Evolutionary conservation across 2,329 filamentous ascomycete genomes (phyloP).

Genomic region (Sporothrix inflata): DNA sequence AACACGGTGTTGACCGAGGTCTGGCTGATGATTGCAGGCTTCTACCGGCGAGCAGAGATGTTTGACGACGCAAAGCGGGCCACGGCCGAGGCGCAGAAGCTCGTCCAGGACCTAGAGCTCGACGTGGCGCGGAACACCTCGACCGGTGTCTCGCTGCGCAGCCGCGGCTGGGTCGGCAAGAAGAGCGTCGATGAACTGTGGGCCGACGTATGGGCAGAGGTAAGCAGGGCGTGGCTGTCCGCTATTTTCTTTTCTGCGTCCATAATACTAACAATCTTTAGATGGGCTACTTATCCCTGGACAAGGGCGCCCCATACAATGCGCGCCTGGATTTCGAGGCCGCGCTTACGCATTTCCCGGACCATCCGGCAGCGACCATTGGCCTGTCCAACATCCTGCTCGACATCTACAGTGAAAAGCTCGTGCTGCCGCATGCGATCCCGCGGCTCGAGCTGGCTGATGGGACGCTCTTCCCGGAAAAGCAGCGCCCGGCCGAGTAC

Average conservation of each 20-base stretch:
- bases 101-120: conserved; percentile 71
- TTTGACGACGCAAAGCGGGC: conserved; percentile 80
- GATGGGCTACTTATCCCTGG: conserved; percentile 69
- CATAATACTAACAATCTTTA: conserved; percentile 42
- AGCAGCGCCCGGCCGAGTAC: conserved; percentile 28
- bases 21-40: conserved; percentile 86
- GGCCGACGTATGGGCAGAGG: conserved; percentile 82
- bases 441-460: conserved; percentile 47
- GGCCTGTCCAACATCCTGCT: conserved; percentile 83
- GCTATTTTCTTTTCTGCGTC: not conserved
- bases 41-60: conserved; percentile 82
- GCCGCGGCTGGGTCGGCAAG: conserved; percentile 74
- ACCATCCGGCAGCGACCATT: conserved; percentile 80
- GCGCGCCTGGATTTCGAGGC: conserved; percentile 81
- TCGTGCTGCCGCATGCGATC: conserved; percentile 62
- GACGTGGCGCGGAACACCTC: conserved; percentile 66
- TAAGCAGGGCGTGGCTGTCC: conserved; percentile 47
- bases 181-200: conserved; percentile 83
- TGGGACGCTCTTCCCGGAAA: conserved; percentile 38
- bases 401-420: conserved; percentile 75
- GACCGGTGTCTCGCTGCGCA: conserved; percentile 60
- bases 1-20: conserved; percentile 69
- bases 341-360: conserved; percentile 75
- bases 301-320: conserved; percentile 64
- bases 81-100: conserved; percentile 76